These are phyloP conservation scores for Phytophthora agathidicida DNA, from an alignment of 352 stramenopile genomes.

Conservation along the genomic window DNA sequence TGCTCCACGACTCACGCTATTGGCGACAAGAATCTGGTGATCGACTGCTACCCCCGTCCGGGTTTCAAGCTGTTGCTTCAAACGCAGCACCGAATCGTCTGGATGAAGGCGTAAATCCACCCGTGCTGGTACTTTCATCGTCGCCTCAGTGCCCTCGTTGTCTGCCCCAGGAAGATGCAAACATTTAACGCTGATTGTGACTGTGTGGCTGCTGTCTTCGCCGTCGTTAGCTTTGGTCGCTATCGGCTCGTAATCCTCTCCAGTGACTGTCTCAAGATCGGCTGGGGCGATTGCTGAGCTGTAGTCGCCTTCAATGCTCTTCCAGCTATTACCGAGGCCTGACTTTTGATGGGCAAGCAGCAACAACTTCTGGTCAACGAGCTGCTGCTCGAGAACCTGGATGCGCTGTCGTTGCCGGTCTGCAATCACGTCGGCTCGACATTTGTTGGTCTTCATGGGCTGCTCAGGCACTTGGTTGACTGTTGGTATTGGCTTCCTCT, in stretches of 20 bases:
- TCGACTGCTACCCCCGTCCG: constrained; percentile 24
- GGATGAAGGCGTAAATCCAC: constrained; percentile 26
- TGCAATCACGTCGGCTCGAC: constrained; percentile 28
- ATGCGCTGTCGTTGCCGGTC: constrained; percentile 61
- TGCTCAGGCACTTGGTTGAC: background rate
- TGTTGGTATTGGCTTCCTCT: background rate
- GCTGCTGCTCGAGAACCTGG: constrained; percentile 65
- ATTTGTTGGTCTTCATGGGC: constrained; percentile 14
- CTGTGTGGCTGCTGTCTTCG: background rate
- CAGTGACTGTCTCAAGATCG: constrained; percentile 9
- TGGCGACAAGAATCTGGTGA: constrained; percentile 39
- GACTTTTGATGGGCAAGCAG: constrained; percentile 32
- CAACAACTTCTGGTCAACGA: constrained; percentile 63
- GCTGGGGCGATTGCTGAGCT: constrained; percentile 18
- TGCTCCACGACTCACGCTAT: constrained; percentile 1
- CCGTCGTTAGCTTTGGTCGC: background rate
- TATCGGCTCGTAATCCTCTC: constrained; percentile 1
- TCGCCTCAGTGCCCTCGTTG: constrained; percentile 1
- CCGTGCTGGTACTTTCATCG: background rate
- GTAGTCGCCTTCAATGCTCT: background rate
- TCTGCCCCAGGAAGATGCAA: constrained; percentile 14
- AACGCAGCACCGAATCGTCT: constrained; percentile 29
- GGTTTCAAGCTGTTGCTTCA: constrained; percentile 37
- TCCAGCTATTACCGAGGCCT: background rate
- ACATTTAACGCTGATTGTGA: constrained; percentile 35